A percentile compares a stretch with the other conserved stretches of the same genome.
These are phyloP conservation scores for Geranium incanum DNA, from an alignment of 441 rosid genomes.

Conservation along the genomic window DNA sequence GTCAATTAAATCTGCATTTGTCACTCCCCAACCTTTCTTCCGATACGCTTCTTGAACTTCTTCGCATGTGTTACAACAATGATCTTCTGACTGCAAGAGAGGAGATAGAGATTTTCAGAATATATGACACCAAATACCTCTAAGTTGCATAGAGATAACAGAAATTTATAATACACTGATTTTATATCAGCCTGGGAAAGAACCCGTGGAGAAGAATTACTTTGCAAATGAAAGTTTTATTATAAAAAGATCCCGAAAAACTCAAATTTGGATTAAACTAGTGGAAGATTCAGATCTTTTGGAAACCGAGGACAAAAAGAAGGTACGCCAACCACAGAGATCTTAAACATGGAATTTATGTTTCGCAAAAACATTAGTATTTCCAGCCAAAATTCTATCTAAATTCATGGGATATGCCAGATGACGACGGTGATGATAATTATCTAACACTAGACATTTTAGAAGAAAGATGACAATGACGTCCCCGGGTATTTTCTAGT, in stretches of 20 bases:
- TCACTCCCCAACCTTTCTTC: conserved; percentile 87
- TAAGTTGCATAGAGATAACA: neutral
- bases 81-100: conserved; percentile 54
- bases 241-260: neutral
- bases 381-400: neutral
- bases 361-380: neutral
- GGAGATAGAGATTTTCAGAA: conserved; percentile 5
- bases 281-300: neutral
- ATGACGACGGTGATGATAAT: neutral
- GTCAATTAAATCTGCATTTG: conserved; percentile 77
- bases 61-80: conserved; percentile 88
- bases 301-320: neutral
- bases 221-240: neutral
- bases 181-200: no score
- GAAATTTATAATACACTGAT: no score
- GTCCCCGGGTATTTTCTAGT: neutral
- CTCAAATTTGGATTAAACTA: neutral
- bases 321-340: neutral
- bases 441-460: neutral
- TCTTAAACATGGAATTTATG: neutral
- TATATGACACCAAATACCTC: neutral
- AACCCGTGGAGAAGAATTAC: neutral
- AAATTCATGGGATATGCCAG: neutral
- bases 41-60: conserved; percentile 94
- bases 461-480: neutral